Percentiles rank a stretch among this genome's conserved stretches.
Conservation (phyloP, 371 early-diverging fungal species). For the Syncephalastrum sp. region DNA sequence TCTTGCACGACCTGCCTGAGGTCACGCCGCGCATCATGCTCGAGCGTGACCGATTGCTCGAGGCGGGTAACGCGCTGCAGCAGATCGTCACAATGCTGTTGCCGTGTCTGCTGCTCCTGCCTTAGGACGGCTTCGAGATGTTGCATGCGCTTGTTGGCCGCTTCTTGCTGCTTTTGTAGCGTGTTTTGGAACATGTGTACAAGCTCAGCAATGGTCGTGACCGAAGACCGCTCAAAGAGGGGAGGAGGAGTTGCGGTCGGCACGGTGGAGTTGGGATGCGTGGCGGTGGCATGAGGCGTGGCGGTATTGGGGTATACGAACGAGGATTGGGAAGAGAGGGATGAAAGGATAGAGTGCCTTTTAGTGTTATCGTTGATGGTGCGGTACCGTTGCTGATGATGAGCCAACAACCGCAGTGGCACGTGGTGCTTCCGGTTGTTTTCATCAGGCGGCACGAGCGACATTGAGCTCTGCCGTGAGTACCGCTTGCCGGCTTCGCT, state of each 20-base stretch:
- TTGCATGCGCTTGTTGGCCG: slow-evolving; percentile 22
- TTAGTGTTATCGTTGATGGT: neutral
- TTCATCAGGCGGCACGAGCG: slow-evolving; percentile 26
- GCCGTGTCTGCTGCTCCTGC: slow-evolving; percentile 21
- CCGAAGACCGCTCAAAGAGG: no score
- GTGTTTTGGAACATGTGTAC: slow-evolving; percentile 26
- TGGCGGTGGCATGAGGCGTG: neutral
- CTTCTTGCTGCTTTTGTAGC: slow-evolving; percentile 23
- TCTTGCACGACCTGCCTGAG: slow-evolving; percentile 2
- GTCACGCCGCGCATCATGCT: neutral
- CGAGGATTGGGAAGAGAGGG: no score
- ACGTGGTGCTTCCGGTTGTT: slow-evolving; percentile 29
- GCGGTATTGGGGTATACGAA: neutral
- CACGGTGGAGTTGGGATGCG: neutral
- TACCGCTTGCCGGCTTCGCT: slow-evolving; percentile 31
- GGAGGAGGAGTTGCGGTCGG: no score
- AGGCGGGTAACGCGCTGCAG: slow-evolving; percentile 4
- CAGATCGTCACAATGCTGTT: neutral
- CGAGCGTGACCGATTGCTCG: slow-evolving; percentile 1
- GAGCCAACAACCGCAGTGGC: slow-evolving; percentile 18
- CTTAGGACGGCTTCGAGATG: slow-evolving; percentile 23
- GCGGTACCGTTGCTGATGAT: slow-evolving; percentile 5
- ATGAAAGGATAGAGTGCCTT: neutral
- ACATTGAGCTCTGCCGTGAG: slow-evolving; percentile 14
- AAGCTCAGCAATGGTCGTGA: slow-evolving; percentile 14